phyloP scores from a whole-genome alignment of 140 eudicot species.

The Eryngium alpinum region DNA sequence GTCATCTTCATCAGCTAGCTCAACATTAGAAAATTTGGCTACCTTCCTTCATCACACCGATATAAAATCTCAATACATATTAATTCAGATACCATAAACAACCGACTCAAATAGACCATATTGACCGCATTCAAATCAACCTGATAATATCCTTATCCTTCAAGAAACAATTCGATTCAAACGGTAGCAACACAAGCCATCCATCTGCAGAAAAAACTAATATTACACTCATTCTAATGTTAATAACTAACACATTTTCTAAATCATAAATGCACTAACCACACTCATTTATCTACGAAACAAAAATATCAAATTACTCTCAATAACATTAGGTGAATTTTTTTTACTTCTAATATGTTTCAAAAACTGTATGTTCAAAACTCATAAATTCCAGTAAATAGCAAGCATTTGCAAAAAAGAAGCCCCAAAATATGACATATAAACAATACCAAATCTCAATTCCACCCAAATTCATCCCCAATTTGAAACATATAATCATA shows the following conservation, averaged over 20 bases:
- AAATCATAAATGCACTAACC: background rate
- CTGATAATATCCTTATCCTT: constrained; percentile 81
- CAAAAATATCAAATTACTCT: no score
- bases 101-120: constrained; percentile 5
- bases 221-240: background rate
- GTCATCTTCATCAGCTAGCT: constrained; percentile 31
- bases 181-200: constrained; percentile 84
- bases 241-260: background rate
- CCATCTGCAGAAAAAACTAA: constrained; percentile 62
- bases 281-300: background rate
- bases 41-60: constrained; percentile 61
- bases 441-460: background rate
- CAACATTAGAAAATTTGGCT: constrained; percentile 14
- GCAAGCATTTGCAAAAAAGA: background rate
- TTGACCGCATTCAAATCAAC: constrained; percentile 28
- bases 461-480: background rate
- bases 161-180: constrained; percentile 66
- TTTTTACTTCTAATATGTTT: background rate
- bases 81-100: background rate
- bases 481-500: background rate
- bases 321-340: background rate
- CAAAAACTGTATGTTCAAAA: background rate
- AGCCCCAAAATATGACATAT: background rate
- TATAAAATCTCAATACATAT: constrained; percentile 16
- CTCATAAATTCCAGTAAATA: background rate